Evolutionary conservation across 106 monocot species (phyloP).

Genomic region (Chionographis japonica): DNA sequence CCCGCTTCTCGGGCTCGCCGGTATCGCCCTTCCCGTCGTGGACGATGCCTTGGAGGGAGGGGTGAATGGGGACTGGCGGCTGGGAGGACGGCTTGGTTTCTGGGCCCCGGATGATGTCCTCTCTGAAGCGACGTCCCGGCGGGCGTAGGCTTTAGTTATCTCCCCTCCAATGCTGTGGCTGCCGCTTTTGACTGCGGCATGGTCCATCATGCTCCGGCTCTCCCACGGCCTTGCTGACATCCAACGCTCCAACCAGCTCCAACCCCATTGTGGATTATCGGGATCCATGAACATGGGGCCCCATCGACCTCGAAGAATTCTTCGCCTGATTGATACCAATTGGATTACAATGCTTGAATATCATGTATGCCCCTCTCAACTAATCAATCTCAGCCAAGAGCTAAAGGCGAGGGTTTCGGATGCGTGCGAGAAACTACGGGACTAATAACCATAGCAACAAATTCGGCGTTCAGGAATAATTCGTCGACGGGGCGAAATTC

Average conservation of each 20-base stretch:
- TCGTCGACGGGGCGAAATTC: no score
- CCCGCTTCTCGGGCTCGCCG: slow-evolving; percentile 30
- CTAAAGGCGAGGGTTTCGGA: no score
- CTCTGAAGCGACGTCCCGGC: slow-evolving; percentile 17
- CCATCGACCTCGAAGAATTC: slow-evolving; percentile 34
- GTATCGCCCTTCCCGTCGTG: slow-evolving; percentile 15
- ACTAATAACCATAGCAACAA: neutral
- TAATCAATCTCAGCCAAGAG: no score
- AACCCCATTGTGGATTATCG: slow-evolving; percentile 66
- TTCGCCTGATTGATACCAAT: slow-evolving; percentile 17
- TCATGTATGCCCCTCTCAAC: no score
- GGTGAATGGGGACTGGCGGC: slow-evolving; percentile 18
- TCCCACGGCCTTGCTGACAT: slow-evolving; percentile 63
- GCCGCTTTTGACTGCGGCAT: slow-evolving; percentile 5
- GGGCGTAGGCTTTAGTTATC: slow-evolving; percentile 15
- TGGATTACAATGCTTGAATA: neutral
- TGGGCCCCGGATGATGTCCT: slow-evolving; percentile 5
- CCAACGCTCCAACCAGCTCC: slow-evolving; percentile 84
- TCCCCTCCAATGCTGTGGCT: slow-evolving; percentile 13
- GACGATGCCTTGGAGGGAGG: slow-evolving; percentile 26
- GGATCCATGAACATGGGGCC: slow-evolving; percentile 47
- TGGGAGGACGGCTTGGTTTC: slow-evolving; percentile 8
- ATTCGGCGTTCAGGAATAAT: no score
- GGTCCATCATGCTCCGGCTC: slow-evolving; percentile 17
- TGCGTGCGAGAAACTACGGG: no score